These are phyloP conservation scores for Eremothecium gossypii DNA, from an alignment of 1,139 yeast species.

Conservation along the genomic window DNA sequence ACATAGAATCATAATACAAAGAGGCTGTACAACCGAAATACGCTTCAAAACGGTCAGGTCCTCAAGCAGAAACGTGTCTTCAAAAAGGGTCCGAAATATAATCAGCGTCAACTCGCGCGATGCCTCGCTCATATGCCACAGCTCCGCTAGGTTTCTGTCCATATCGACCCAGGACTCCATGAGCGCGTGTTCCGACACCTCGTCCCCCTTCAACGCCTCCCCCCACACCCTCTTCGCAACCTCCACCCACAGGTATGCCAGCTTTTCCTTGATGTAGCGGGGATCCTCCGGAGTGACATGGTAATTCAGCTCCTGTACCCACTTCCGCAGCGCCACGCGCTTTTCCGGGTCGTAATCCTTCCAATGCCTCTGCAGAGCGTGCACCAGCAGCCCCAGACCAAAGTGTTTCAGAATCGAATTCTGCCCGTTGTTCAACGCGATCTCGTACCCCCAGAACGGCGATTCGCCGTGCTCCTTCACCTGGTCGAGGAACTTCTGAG, in stretches of 20 bases:
- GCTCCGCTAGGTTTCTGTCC: conserved; percentile 65
- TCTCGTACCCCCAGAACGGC: conserved; percentile 87
- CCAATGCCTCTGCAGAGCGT: conserved; percentile 55
- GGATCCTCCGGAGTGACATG: conserved; percentile 62
- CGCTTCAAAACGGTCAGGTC: conserved; percentile 84
- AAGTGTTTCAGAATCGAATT: conserved; percentile 77
- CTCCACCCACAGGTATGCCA: conserved; percentile 86
- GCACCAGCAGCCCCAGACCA: conserved; percentile 73
- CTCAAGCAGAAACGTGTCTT: conserved; percentile 86
- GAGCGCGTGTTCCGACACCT: conserved; percentile 36
- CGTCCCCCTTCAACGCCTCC: conserved; percentile 33
- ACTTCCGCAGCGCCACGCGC: conserved; percentile 59
- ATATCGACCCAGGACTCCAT: conserved; percentile 79
- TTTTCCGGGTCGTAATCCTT: conserved; percentile 53
- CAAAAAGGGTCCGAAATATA: conserved; percentile 78
- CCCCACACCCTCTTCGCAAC: conserved; percentile 96
- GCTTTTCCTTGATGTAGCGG: conserved; percentile 79
- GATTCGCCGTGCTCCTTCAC: conserved; percentile 73
- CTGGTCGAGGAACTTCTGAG: conserved; percentile 65
- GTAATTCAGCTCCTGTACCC: conserved; percentile 73
- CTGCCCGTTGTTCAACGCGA: conserved; percentile 57
- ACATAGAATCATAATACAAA: conserved; percentile 74
- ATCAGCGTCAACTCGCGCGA: conserved; percentile 70
- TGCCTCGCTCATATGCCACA: conserved; percentile 61
- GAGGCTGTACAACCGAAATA: conserved; percentile 66